phyloP scores from a whole-genome alignment of 768 basidiomycete genomes.

The Leccinum imitatum region DNA sequence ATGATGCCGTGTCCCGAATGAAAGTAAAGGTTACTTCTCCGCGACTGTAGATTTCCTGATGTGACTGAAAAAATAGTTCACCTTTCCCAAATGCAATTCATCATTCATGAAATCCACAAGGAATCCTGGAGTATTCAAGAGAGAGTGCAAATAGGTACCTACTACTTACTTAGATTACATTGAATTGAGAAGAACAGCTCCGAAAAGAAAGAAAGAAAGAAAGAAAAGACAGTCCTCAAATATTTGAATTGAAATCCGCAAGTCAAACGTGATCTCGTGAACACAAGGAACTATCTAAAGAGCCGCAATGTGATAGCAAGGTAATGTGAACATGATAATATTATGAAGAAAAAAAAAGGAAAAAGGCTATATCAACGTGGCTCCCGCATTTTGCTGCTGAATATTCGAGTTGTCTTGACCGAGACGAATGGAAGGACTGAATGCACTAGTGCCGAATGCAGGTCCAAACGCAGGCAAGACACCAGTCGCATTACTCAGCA shows the following conservation, averaged over 20 bases:
- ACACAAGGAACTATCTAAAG: conserved; percentile 6
- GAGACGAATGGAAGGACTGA: conserved; percentile 19
- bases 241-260: conserved; percentile 12
- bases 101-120: too few species aligned
- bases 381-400: conserved; percentile 43
- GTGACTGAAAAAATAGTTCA: too few species aligned
- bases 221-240: conserved; percentile 5
- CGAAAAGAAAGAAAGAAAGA: too few species aligned
- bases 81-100: too few species aligned
- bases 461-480: conserved; percentile 8
- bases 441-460: conserved; percentile 23
- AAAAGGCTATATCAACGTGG: conserved; percentile 48
- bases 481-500: conserved; percentile 14
- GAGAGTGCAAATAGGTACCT: too few species aligned
- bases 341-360: neutral
- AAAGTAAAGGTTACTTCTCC: too few species aligned
- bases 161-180: too few species aligned
- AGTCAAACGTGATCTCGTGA: neutral
- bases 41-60: too few species aligned
- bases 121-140: too few species aligned
- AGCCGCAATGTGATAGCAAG: neutral
- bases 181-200: too few species aligned
- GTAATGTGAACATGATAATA: neutral
- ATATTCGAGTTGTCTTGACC: conserved; percentile 22
- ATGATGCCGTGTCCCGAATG: too few species aligned